Evolutionary conservation across 768 basidiomycete genomes (phyloP), one percentile per base, ranked within the genome.

Genomic region (Amanita muscaria): DNA sequence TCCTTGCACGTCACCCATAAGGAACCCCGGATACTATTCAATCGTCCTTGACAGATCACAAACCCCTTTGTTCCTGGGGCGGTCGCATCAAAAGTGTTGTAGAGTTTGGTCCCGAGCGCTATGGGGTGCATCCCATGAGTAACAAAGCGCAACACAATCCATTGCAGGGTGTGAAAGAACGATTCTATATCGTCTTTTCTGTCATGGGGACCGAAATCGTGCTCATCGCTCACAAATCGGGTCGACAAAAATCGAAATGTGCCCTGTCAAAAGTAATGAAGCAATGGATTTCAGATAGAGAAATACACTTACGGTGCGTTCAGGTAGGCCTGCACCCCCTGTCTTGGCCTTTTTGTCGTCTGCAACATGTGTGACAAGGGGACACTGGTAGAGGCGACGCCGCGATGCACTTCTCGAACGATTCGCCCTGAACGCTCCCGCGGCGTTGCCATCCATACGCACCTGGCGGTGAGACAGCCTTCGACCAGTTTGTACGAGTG

Each of bases 391-490:
- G n/a, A n/a, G n/a, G n/a, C n/a, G n/a, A n/a, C n/a, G n/a, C n/a
- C n/a, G n/a, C n/a, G n/a, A n/a, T n/a, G n/a, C n/a, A n/a, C 93
- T 63, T 97, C 94, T 61, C 93, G 90, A 65, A 85, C 81, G 68
- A 98, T 64, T 99, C 94, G 53, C 94, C 94, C 49, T 94, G 93
- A 57, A 98, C 91, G 68, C 97, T 73, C 97, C 98, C n/a, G 94
- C 94, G 0, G 93, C 93, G 37, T 64, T 92, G 30, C 93, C 94
- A 65, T 98, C 97, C 94, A 99, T 99, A 72, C 83, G 37, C 94
- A 85, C 4, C 94, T 94, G 21, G 94, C 93, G 48, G 98, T 88
- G 39, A 99, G 80, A 60, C 94, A 99, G 5, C 94, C 94, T 61
- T 99, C 94, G 54, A 99, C 76, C 46, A 99, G 84, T 59, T 98